Conservation (phyloP, 1,139 yeast species). For the Pneumocystis murina region DNA sequence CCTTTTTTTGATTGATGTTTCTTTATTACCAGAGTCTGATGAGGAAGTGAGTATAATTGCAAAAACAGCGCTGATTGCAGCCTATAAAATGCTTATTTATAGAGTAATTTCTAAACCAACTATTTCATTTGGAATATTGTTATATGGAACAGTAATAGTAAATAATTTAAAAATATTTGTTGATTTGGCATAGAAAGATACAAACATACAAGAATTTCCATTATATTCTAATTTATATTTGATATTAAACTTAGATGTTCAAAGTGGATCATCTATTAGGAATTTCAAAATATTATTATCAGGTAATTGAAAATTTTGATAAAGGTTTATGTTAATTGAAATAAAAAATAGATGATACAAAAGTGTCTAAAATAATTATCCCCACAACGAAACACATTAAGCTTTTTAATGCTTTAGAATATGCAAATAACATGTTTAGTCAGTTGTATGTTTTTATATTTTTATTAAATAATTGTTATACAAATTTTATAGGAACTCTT, state of each 20-base stretch:
- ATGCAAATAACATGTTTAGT: not conserved
- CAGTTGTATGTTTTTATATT: not conserved
- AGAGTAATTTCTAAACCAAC: not conserved
- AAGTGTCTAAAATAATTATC: not conserved
- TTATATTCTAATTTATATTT: not conserved
- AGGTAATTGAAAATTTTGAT: not conserved
- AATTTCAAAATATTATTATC: not conserved
- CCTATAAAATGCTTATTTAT: not conserved
- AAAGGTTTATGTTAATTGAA: not conserved
- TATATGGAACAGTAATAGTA: not conserved
- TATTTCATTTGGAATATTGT: not conserved
- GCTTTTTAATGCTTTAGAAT: not conserved
- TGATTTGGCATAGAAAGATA: not conserved
- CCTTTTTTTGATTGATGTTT: not conserved
- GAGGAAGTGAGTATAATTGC: not conserved
- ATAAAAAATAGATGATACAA: not conserved
- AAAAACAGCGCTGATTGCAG: not conserved
- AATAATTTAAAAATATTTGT: not conserved
- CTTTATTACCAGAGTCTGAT: not conserved
- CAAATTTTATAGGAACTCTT: not conserved
- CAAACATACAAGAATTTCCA: not conserved
- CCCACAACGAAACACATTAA: not conserved
- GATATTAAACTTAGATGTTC: not conserved
- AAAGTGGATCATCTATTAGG: not conserved
- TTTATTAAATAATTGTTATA: not conserved